These are phyloP conservation scores for Drechmeria coniospora DNA, from an alignment of 2,329 filamentous ascomycete species.

Conservation along the genomic window DNA sequence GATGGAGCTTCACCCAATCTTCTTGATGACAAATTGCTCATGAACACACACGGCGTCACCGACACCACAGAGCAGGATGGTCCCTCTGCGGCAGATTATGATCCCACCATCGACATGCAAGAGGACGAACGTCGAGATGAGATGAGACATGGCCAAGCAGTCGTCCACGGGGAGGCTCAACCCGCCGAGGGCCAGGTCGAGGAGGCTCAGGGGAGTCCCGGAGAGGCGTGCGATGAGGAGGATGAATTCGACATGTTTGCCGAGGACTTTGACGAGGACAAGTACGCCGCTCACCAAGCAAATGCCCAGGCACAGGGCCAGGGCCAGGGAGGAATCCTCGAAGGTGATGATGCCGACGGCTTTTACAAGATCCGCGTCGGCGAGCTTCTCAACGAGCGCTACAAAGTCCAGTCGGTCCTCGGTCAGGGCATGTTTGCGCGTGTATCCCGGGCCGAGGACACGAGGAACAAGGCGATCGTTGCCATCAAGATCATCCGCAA, in stretches of 20 bases:
- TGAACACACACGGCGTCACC: slow-evolving; percentile 38
- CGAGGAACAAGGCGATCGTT: slow-evolving; percentile 58
- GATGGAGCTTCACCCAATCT: slow-evolving; percentile 45
- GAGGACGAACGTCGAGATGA: slow-evolving; percentile 64
- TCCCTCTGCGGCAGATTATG: slow-evolving; percentile 85
- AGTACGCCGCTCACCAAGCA: slow-evolving; percentile 40
- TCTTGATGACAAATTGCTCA: slow-evolving; percentile 50
- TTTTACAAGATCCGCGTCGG: slow-evolving; percentile 93
- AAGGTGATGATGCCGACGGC: slow-evolving; percentile 86
- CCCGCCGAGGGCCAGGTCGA: slow-evolving; percentile 11
- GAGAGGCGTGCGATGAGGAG: slow-evolving; percentile 34
- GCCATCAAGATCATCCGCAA: slow-evolving; percentile 97
- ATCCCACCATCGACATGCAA: slow-evolving; percentile 76
- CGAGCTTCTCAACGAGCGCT: slow-evolving; percentile 77
- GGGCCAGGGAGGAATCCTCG: slow-evolving; percentile 63
- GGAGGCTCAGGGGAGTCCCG: slow-evolving; percentile 2
- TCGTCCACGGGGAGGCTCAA: slow-evolving; percentile 30
- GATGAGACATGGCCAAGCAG: slow-evolving; percentile 41
- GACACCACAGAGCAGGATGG: slow-evolving; percentile 43
- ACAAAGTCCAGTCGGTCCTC: slow-evolving; percentile 74
- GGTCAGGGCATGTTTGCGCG: slow-evolving; percentile 95
- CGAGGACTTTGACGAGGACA: slow-evolving; percentile 56
- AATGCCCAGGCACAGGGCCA: slow-evolving; percentile 37
- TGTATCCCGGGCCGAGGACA: slow-evolving; percentile 77
- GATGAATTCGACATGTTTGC: slow-evolving; percentile 84